Evolutionary conservation across 495 filamentous ascomycete genomes (phyloP), one percentile per base, ranked within the genome.

Genomic region (Xylaria cubensis): DNA sequence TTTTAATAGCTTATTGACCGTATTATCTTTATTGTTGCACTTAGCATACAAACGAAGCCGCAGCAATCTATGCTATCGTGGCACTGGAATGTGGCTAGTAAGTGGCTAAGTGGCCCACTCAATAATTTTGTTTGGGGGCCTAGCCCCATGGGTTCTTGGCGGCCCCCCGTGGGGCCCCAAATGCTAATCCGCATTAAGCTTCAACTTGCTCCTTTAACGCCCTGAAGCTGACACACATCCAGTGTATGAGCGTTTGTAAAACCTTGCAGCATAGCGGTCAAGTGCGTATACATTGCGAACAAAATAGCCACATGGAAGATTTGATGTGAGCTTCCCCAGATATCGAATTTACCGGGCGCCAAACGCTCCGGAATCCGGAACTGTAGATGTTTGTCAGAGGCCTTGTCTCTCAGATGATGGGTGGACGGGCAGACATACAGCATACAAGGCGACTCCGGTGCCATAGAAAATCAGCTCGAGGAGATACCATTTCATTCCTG

Each of bases 281-380:
- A 7, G 79, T 79, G 17, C 86, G 88, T 26, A 39, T 61, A 61
- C 56, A 61, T 61, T 34, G 89, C 89, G 51, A 85, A 72, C 34
- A 90, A 78, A 29, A 92, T 88, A 21, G 91, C 77, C 3, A 87
- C 77, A 79, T 92, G 90, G 70, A 92, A 92, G 24, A 92, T 86
- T 76, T 92, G 90, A 75, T 92, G 90, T 6, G 89, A 91, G 62
- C 83, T 84, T 21, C 89, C 90, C 80, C 84, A 89, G 19, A 91
- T 85, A 75, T 92, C 90, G 72, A 90, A 92, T 12, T 72, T 70
- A 1, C 88, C 88, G 6, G 89, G 89, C 24, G 67, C 76, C 63
- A 80, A 80, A 9, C 85, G 81, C 77, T 91, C 89, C 0, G 89
- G 89, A 44, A 87, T 79, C 39, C 56, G 56, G 19, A 39, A 61